Evolutionary conservation across 1,284 basidiomycete species (phyloP), one percentile per base, ranked within the genome.

Genomic region (Rhodotorula sp.): DNA sequence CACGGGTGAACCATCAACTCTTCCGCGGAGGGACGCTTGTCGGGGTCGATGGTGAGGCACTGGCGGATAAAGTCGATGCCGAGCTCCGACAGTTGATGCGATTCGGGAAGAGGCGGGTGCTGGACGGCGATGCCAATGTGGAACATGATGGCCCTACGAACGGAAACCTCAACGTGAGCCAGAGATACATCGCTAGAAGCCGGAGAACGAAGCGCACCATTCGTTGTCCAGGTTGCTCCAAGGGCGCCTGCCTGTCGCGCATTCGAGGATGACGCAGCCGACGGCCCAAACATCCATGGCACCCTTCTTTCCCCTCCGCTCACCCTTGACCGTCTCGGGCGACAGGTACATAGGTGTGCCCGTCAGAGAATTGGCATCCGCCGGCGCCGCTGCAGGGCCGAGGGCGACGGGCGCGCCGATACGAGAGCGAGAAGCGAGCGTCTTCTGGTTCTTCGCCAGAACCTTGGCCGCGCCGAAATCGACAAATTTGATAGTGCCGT

Each of bases 311-410:
- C 92, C 91, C 32, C 78, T 68, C 27, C 78, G 68, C 29, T 80
- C 81, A 24, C 89, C 87, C 82, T 97, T 94, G 84, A 99, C 99
- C 59, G 98, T 89, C 79, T 99, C 96, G 1, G 96, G 96, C 17
- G 93, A 95, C 91, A 99, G 97, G 82, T 99, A 99, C 95, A 99
- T 99, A 0, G 96, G 96, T 27, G 96, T 99, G 20, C 96, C 96
- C 3, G 95, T 97, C 46, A 97, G 65, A 52, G 83, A 78, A 90
- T 91, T 75, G 36, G 68, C 67, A 53, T 75, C 74, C 30, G 73
- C 70, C 2, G 73, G 66, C 6, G 62, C 65, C 6, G 65, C 54
- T 70, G 59, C 65, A 68, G 32, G 73, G 75, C 60, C 79, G 73
- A 64, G 77, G 73, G 34, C 77, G 72, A 15, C 77, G 9, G 52